phyloP scores from a whole-genome alignment of 371 early-diverging fungal species.

The Mortierella sp. region DNA sequence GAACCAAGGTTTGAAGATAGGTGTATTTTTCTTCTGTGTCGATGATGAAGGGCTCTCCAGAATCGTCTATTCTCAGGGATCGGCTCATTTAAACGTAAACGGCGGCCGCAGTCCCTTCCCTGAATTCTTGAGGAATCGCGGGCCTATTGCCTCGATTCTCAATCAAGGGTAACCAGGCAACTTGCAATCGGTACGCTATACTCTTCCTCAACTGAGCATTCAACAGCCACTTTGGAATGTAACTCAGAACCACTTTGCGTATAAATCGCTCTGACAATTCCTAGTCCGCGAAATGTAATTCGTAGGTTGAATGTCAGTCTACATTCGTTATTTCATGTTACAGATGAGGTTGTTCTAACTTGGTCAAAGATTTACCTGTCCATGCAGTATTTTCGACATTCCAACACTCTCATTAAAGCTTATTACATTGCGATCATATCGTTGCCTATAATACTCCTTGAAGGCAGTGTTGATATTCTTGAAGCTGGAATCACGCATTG shows the following conservation, averaged over 20 bases:
- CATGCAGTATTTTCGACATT: conserved; percentile 1
- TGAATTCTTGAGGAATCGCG: not conserved
- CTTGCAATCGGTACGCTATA: conserved; percentile 7
- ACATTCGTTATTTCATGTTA: no score
- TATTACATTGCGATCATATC: not conserved
- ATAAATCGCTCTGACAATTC: not conserved
- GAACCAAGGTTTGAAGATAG: no score
- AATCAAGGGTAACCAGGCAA: conserved; percentile 7
- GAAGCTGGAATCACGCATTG: not conserved
- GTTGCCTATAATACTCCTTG: conserved; percentile 3
- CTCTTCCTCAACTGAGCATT: not conserved
- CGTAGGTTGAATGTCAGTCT: not conserved
- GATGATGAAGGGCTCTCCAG: no score
- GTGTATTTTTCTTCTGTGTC: no score
- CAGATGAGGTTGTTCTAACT: not conserved
- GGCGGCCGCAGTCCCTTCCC: no score
- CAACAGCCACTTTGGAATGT: conserved; percentile 1
- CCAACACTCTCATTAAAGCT: not conserved
- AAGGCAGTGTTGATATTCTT: conserved; percentile 9
- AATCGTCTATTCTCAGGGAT: no score
- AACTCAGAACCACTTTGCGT: conserved; percentile 4
- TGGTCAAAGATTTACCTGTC: conserved; percentile 1
- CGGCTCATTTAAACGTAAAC: no score
- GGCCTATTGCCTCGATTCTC: conserved; percentile 8
- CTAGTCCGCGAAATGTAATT: not conserved